phyloP scores from a whole-genome alignment of 108 stramenopile genomes.

The Nannochloropsis salina region DNA sequence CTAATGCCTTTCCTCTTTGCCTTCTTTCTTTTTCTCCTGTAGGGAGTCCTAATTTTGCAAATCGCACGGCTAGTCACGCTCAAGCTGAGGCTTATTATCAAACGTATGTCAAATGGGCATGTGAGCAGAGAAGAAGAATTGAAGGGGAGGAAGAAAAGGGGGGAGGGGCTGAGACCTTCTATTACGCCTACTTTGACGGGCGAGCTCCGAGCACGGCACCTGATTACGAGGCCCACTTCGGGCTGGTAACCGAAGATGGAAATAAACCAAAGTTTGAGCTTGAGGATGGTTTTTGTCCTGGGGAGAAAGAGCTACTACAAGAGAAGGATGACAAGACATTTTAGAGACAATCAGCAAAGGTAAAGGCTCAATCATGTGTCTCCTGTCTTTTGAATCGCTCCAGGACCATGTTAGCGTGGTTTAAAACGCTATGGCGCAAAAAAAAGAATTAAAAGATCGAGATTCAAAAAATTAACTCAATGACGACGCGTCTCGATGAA shows the following conservation, averaged over 20 bases:
- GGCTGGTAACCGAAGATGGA: neutral
- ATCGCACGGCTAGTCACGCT: neutral
- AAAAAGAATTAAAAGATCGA: too few relatives aligned
- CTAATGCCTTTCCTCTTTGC: neutral
- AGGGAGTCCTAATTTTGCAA: neutral
- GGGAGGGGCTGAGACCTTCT: neutral
- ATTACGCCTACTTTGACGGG: conserved; percentile 15
- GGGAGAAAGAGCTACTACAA: neutral
- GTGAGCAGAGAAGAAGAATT: neutral
- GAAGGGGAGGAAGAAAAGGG: neutral
- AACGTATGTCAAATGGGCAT: neutral
- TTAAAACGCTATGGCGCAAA: too few relatives aligned
- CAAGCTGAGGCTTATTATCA: neutral
- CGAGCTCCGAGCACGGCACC: neutral
- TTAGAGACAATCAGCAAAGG: too few relatives aligned
- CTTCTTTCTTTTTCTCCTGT: neutral
- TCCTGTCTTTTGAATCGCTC: too few relatives aligned
- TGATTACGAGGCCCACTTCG: conserved; percentile 15
- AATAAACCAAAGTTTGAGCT: neutral
- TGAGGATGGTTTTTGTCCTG: neutral
- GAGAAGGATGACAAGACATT: neutral
- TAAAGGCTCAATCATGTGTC: too few relatives aligned
- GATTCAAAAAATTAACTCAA: too few relatives aligned
- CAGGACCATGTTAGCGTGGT: too few relatives aligned
- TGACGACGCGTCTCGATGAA: too few relatives aligned